Evolutionary conservation across 768 basidiomycete genomes (phyloP).

Genomic region (Mycena indigotica): DNA sequence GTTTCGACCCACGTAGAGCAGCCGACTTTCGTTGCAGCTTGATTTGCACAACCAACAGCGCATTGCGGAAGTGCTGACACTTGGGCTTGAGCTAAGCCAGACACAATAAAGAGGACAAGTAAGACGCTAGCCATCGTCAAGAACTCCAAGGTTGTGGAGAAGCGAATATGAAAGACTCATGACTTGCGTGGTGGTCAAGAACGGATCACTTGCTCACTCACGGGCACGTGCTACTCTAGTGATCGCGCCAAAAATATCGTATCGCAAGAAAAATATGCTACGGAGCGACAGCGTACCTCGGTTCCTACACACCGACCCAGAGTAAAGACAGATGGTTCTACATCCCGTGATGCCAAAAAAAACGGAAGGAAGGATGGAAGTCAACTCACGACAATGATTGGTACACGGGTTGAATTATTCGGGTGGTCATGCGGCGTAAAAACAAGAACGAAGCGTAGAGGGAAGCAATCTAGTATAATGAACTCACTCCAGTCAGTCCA

Average conservation of each 20-base stretch:
- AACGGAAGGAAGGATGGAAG: no score
- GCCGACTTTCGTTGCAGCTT: not conserved
- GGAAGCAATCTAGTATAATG: not conserved
- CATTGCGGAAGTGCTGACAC: conserved; percentile 9
- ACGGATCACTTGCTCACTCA: not conserved
- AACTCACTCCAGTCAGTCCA: conserved; percentile 50
- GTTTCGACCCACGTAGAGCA: conserved; percentile 11
- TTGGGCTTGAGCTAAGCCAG: conserved; percentile 1
- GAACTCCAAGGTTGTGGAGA: no score
- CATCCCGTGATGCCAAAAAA: no score
- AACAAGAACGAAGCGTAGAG: not conserved
- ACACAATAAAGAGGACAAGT: not conserved
- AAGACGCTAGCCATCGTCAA: not conserved
- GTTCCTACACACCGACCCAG: no score
- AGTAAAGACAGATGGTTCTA: no score
- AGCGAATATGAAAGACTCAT: not conserved
- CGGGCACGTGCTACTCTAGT: not conserved
- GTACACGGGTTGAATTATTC: not conserved
- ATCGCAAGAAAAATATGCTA: no score
- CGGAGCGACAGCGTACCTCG: no score
- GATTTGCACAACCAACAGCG: conserved; percentile 10
- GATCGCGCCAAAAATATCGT: not conserved
- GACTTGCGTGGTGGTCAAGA: not conserved
- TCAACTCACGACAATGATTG: not conserved
- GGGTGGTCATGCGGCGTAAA: not conserved